Evolutionary conservation across 306 rosid genomes (phyloP).

Genomic region (Oxytropis ochrocephala): DNA sequence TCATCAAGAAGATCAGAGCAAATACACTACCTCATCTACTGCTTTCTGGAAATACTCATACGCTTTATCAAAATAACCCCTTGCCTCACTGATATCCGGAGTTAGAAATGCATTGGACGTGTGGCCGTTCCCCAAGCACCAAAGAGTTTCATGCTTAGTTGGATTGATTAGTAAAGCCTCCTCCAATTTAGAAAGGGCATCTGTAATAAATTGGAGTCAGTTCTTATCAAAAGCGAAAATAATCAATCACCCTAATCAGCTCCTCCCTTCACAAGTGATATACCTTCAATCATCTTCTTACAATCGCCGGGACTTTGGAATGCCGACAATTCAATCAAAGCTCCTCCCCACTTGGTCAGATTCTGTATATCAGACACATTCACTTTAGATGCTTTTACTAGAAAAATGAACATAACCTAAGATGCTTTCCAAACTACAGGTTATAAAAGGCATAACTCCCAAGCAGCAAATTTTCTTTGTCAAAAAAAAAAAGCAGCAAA

Average conservation of each 20-base stretch:
- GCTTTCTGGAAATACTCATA: conserved; percentile 54
- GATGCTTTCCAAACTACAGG: neutral
- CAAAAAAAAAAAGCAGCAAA: neutral
- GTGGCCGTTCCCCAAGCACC: conserved; percentile 68
- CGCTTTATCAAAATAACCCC: conserved; percentile 55
- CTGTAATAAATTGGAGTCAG: conserved; percentile 22
- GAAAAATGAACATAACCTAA: conserved; percentile 9
- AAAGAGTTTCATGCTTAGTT: conserved; percentile 59
- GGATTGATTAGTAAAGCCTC: conserved; percentile 64
- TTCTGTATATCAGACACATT: conserved; percentile 37
- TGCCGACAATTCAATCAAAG: conserved; percentile 68
- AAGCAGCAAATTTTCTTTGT: neutral
- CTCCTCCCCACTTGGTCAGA: conserved; percentile 69
- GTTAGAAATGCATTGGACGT: conserved; percentile 58
- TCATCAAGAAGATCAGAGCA: neutral
- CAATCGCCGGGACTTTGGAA: conserved; percentile 47
- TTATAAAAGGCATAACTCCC: neutral
- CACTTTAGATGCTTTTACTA: neutral
- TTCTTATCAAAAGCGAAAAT: neutral
- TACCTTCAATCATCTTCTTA: conserved; percentile 55
- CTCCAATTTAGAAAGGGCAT: conserved; percentile 58
- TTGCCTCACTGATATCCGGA: conserved; percentile 55
- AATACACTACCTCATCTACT: conserved; percentile 39
- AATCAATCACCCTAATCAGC: neutral
- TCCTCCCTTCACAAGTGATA: neutral